Evolutionary conservation across 345 rosid species (phyloP), one percentile per base, ranked within the genome.

Genomic region (Eucalyptus melliodora): DNA sequence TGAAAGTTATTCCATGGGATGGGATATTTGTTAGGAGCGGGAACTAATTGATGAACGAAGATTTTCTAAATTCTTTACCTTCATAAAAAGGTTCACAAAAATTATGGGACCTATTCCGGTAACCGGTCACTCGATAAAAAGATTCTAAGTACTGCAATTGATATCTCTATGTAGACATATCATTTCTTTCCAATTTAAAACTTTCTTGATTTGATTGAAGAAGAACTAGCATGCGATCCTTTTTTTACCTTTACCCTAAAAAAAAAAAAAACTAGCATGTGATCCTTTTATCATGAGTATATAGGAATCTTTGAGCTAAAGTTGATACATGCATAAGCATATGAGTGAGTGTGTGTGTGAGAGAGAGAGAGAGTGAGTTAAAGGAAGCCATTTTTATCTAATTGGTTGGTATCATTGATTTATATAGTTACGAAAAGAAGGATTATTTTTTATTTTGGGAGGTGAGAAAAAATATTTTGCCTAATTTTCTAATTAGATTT

Each of bases 141-240:
- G 62, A 56, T 56, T 56, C 30, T 23, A 56, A 56, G 62, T 24
- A 1, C 11, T 0, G 2, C 30, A 91, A 96, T 96, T 89, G 99
- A 97, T 91, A 95, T 91, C 91, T 91, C 92, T 27, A 91, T 85
- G 91, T 97, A 97, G 92, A 95, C 97, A 37, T 65, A 65, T 3
- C 37, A 97, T 92, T 86, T 97, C 96, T 90, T 97, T 96, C 90
- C 96, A 98, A 89, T 95, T 97, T 87, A 98, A 97, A 9, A 97
- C 91, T 92, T 96, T 98, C 96, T 88, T 94, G 92, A 92, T 96
- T 99, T 3, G 99, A 97, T 89, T 19, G 82, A 10, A 97, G 91
- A 90, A 97, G 93, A 87, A 97, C 97, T 11, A 98, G 99, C 87
- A 97, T 95, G 85, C 98, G 95, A 91, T 97, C 99, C 98, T 97